These are phyloP conservation scores for Hyaloperonospora brassicae DNA, from an alignment of 352 stramenopile species.

Conservation along the genomic window DNA sequence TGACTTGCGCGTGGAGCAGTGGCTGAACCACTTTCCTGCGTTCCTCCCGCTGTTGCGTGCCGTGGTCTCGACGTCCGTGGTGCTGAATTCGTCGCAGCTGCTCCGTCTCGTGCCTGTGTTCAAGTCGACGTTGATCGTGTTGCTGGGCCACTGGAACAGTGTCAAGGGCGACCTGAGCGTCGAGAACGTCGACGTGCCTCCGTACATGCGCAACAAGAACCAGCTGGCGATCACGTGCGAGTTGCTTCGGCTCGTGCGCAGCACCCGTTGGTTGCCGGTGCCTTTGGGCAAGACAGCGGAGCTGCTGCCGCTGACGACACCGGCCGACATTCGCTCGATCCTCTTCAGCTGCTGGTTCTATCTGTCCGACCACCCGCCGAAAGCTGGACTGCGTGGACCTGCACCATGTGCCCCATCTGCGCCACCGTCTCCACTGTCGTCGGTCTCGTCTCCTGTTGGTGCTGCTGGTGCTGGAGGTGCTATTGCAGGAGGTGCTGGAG, in stretches of 20 bases:
- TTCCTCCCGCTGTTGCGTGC: constrained; percentile 55
- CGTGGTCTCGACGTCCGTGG: constrained; percentile 32
- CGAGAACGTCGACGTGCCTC: constrained; percentile 70
- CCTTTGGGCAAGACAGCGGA: constrained; percentile 45
- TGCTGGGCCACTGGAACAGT: constrained; percentile 78
- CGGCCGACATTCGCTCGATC: constrained; percentile 63
- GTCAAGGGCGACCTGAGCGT: constrained; percentile 55
- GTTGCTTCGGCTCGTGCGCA: constrained; percentile 48
- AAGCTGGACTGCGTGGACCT: constrained; percentile 17
- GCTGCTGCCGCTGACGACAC: constrained; percentile 57
- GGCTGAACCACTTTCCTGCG: constrained; percentile 72
- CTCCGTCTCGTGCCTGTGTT: constrained; percentile 61
- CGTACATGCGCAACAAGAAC: constrained; percentile 72
- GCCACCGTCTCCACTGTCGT: constrained; percentile 39
- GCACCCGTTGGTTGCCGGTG: constrained; percentile 52
- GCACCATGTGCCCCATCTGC: constrained; percentile 41
- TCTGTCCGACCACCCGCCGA: constrained; percentile 62
- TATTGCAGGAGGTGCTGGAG: too few relatives aligned
- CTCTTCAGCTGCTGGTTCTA: constrained; percentile 84
- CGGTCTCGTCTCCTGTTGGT: constrained; percentile 35
- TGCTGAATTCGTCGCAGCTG: constrained; percentile 34
- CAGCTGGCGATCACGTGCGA: constrained; percentile 59
- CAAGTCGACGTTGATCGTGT: constrained; percentile 66
- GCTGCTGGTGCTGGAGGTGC: too few relatives aligned
- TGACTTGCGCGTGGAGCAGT: constrained; percentile 75